phyloP scores from a whole-genome alignment of 768 basidiomycete species.

The Hericium alpestre region DNA sequence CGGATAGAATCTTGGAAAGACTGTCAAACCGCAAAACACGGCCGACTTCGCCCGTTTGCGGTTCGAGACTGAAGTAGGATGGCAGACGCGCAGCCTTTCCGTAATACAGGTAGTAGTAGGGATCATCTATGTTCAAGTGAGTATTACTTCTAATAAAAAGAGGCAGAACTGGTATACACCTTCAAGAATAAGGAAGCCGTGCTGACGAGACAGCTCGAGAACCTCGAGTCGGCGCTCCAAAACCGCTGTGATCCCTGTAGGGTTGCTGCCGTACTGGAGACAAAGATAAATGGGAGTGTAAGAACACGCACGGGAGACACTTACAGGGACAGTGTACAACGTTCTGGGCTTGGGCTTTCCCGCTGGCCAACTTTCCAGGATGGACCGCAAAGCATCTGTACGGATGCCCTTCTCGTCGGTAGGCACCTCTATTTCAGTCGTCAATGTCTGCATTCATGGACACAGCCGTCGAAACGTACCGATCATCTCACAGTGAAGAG shows the following conservation, averaged over 20 bases:
- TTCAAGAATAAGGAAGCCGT: conserved; percentile 79
- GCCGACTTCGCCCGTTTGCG: conserved; percentile 51
- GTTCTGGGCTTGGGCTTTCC: conserved; percentile 64
- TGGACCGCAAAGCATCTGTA: conserved; percentile 45
- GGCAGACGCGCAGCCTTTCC: conserved; percentile 51
- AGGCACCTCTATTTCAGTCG: conserved; percentile 48
- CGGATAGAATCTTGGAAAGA: conserved; percentile 75
- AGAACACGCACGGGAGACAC: neutral
- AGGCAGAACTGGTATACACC: conserved; percentile 38
- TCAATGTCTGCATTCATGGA: neutral
- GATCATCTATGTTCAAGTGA: conserved; percentile 48
- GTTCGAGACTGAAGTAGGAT: conserved; percentile 76
- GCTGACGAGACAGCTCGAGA: conserved; percentile 56
- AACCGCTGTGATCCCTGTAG: conserved; percentile 71
- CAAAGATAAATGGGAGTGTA: neutral
- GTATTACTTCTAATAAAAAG: neutral
- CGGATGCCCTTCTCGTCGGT: conserved; percentile 67
- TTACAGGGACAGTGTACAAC: conserved; percentile 72
- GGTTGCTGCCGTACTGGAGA: conserved; percentile 72
- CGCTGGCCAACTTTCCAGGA: conserved; percentile 66
- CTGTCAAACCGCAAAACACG: conserved; percentile 85
- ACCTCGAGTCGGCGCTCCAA: conserved; percentile 61
- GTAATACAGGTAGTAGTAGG: conserved; percentile 72
- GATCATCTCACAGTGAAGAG: conserved; percentile 47
- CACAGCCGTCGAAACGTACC: conserved; percentile 29